These are phyloP conservation scores for Paramyrothecium sp. DNA, from an alignment of 2,329 filamentous ascomycete genomes.

Conservation along the genomic window DNA sequence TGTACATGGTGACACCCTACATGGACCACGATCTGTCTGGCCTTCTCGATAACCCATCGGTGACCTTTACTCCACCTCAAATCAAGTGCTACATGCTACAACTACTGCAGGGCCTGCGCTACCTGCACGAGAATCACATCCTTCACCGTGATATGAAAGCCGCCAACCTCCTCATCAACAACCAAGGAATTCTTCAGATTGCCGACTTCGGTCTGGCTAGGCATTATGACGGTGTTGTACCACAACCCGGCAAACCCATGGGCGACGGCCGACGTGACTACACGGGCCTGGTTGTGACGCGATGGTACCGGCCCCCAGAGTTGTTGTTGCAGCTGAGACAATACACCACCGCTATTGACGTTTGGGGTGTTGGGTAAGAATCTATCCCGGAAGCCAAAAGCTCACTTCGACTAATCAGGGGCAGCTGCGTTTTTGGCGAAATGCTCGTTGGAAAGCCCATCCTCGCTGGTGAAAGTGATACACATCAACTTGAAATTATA, in stretches of 20 bases:
- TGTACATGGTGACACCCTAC: slow-evolving; percentile 99
- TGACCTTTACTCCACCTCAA: slow-evolving; percentile 82
- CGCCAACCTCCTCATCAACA: slow-evolving; percentile 94
- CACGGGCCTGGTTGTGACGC: slow-evolving; percentile 92
- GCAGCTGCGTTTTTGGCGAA: slow-evolving; percentile 93
- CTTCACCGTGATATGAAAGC: slow-evolving; percentile 99
- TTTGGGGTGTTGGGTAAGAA: slow-evolving; percentile 93
- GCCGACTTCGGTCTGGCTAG: slow-evolving; percentile 94
- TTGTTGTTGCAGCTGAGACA: slow-evolving; percentile 81
- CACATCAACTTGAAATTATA: slow-evolving; percentile 88
- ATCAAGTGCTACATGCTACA: slow-evolving; percentile 99
- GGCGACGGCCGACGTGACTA: slow-evolving; percentile 88
- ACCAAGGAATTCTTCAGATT: slow-evolving; percentile 89
- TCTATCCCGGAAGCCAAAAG: background rate
- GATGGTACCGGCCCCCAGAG: slow-evolving; percentile 96
- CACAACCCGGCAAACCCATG: slow-evolving; percentile 72
- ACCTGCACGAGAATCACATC: slow-evolving; percentile 87
- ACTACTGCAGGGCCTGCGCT: slow-evolving; percentile 82
- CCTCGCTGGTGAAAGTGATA: slow-evolving; percentile 82
- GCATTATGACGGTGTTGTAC: slow-evolving; percentile 84
- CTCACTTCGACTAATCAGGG: slow-evolving; percentile 14
- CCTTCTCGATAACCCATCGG: slow-evolving; percentile 89
- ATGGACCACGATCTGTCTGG: slow-evolving; percentile 99
- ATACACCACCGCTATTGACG: slow-evolving; percentile 96
- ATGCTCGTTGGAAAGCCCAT: slow-evolving; percentile 96